phyloP scores from a whole-genome alignment of 148 eudicot species.

The Fagopyrum esculentum region DNA sequence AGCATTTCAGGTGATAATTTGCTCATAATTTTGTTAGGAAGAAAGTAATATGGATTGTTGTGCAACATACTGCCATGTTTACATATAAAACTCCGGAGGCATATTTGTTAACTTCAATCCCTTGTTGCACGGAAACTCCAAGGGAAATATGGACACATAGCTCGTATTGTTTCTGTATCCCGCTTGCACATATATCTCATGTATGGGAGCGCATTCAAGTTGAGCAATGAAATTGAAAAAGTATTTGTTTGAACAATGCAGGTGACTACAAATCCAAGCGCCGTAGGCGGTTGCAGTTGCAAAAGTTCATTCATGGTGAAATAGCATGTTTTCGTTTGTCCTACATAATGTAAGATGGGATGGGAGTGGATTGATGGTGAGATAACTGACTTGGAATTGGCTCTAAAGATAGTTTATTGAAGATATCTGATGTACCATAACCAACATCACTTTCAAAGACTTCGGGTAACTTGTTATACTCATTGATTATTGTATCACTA shows the following conservation, averaged over 20 bases:
- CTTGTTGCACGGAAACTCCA: no score
- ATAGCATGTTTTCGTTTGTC: constrained; percentile 13
- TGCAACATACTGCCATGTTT: not conserved
- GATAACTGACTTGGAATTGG: not conserved
- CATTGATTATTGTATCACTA: constrained; percentile 6
- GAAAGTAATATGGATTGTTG: no score
- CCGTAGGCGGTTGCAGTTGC: constrained; percentile 92
- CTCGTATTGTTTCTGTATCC: no score
- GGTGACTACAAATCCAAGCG: constrained; percentile 91
- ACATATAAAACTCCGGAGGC: no score
- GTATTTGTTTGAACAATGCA: constrained; percentile 25
- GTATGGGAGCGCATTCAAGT: not conserved
- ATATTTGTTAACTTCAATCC: no score
- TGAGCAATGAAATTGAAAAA: not conserved
- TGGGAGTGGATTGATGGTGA: not conserved
- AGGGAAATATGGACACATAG: no score
- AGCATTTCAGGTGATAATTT: constrained; percentile 68
- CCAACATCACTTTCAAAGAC: not conserved
- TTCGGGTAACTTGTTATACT: constrained; percentile 1
- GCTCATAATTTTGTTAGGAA: not conserved
- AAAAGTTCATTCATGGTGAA: constrained; percentile 90
- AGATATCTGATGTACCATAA: not conserved
- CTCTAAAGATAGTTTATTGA: not conserved
- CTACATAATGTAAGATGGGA: not conserved
- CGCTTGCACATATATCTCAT: not conserved